phyloP scores from a whole-genome alignment of 1,139 yeast species.

The Saccharomyces pastorianus region DNA sequence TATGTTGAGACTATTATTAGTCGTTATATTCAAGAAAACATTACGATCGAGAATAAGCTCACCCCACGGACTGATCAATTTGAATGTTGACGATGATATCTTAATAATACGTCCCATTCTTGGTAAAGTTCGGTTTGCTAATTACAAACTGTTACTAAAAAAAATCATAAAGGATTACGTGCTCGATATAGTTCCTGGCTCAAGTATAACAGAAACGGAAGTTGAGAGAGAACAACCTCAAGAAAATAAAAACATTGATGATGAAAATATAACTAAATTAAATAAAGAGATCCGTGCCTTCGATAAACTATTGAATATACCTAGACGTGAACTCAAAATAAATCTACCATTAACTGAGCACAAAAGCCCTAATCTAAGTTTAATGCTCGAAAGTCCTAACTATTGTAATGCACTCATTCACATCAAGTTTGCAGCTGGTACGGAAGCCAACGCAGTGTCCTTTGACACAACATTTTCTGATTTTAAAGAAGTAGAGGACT shows the following conservation, averaged over 20 bases:
- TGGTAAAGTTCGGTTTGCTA: constrained; percentile 29
- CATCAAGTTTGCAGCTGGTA: constrained; percentile 14
- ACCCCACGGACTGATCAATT: constrained; percentile 6
- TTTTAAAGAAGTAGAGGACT: constrained; percentile 31
- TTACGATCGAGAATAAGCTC: constrained; percentile 19
- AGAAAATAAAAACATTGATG: constrained; percentile 6
- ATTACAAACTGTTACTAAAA: constrained; percentile 23
- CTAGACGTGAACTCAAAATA: constrained; percentile 19
- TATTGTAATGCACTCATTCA: constrained; percentile 28
- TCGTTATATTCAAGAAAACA: constrained; percentile 41
- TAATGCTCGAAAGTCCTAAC: constrained; percentile 25
- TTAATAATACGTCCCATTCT: constrained; percentile 28
- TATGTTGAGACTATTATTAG: constrained; percentile 38
- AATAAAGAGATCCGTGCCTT: constrained; percentile 23
- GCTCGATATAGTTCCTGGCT: constrained; percentile 17
- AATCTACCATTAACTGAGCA: constrained; percentile 5
- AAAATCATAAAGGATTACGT: constrained; percentile 25
- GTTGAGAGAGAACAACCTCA: neutral
- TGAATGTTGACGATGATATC: constrained; percentile 13
- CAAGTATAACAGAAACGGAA: constrained; percentile 9
- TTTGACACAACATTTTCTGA: constrained; percentile 28
- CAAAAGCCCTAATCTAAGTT: constrained; percentile 11
- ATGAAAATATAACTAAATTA: constrained; percentile 20
- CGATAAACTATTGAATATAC: constrained; percentile 17
- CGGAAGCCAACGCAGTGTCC: constrained; percentile 5